phyloP scores from a whole-genome alignment of 495 filamentous ascomycete genomes.

The Neurospora terricola region DNA sequence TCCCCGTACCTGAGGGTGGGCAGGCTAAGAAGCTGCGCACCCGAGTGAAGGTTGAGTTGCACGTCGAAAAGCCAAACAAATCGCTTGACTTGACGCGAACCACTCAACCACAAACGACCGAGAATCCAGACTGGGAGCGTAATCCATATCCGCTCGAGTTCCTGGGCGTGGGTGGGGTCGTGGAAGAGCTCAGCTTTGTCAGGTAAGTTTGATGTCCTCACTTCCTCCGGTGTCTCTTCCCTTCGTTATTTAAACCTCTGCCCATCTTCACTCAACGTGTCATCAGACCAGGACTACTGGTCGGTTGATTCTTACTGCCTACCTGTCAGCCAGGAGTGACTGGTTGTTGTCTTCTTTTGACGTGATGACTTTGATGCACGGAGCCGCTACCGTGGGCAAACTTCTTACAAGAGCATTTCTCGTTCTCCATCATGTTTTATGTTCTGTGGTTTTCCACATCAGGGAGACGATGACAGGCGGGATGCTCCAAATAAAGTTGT shows the following conservation, averaged over 20 bases:
- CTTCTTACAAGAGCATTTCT: neutral
- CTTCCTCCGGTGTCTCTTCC: neutral
- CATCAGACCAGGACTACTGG: neutral
- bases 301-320: neutral
- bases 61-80: constrained; percentile 52
- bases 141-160: constrained; percentile 26
- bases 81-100: constrained; percentile 21
- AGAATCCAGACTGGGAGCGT: constrained; percentile 32
- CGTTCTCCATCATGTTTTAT: neutral
- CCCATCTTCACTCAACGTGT: neutral
- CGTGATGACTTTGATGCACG: neutral
- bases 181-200: constrained; percentile 38
- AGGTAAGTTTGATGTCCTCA: constrained; percentile 25
- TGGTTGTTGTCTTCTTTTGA: neutral
- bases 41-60: constrained; percentile 67
- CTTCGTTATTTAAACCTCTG: neutral
- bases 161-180: constrained; percentile 25
- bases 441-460: neutral
- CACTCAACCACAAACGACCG: constrained; percentile 23
- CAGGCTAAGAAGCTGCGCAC: constrained; percentile 24
- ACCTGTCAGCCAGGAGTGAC: neutral
- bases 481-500: neutral
- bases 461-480: neutral
- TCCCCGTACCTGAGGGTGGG: constrained; percentile 23
- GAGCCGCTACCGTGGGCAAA: neutral